A percentile compares a stretch with the other conserved stretches of the same genome.
phyloP scores from a whole-genome alignment of 2,329 filamentous ascomycete species.

The Keithomyces neogunnii region DNA sequence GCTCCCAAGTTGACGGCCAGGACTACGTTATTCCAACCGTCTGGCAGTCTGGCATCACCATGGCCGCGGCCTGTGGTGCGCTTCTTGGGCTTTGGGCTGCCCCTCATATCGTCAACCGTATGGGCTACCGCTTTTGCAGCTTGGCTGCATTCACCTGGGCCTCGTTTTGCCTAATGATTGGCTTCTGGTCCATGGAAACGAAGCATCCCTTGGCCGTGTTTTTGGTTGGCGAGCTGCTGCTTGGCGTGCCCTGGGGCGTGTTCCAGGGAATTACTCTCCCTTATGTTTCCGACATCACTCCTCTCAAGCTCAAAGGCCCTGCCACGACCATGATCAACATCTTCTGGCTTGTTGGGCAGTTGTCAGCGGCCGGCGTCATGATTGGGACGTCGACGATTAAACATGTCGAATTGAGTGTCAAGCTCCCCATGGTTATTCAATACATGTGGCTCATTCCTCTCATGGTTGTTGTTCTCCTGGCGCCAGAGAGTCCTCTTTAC shows the following conservation, averaged over 20 bases:
- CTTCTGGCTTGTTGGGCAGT: slow-evolving; percentile 1
- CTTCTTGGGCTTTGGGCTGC: slow-evolving; percentile 11
- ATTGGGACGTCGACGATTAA: not conserved
- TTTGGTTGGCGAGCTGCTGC: not conserved
- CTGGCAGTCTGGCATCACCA: slow-evolving; percentile 11
- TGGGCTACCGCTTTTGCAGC: slow-evolving; percentile 18
- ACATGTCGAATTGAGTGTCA: not conserved
- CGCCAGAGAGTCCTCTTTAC: not conserved
- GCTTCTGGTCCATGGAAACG: not conserved
- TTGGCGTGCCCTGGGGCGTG: slow-evolving; percentile 1
- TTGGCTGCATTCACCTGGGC: slow-evolving; percentile 25
- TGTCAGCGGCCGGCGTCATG: not conserved
- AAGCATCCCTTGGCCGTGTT: not conserved
- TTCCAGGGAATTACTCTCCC: slow-evolving; percentile 1
- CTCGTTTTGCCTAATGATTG: slow-evolving; percentile 21
- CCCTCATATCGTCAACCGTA: slow-evolving; percentile 6
- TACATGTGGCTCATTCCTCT: not conserved
- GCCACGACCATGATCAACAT: slow-evolving; percentile 2
- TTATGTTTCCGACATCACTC: slow-evolving; percentile 2
- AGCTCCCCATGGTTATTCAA: not conserved
- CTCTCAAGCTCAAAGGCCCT: not conserved
- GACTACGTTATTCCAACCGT: slow-evolving; percentile 1
- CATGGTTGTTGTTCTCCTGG: not conserved
- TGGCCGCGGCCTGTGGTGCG: slow-evolving; percentile 8
- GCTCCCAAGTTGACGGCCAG: not conserved